Percentiles rank a stretch among this genome's conserved stretches.
These are phyloP conservation scores for Dillenia suffruticosa DNA, from an alignment of 164 flowering plant genomes.

Conservation along the genomic window DNA sequence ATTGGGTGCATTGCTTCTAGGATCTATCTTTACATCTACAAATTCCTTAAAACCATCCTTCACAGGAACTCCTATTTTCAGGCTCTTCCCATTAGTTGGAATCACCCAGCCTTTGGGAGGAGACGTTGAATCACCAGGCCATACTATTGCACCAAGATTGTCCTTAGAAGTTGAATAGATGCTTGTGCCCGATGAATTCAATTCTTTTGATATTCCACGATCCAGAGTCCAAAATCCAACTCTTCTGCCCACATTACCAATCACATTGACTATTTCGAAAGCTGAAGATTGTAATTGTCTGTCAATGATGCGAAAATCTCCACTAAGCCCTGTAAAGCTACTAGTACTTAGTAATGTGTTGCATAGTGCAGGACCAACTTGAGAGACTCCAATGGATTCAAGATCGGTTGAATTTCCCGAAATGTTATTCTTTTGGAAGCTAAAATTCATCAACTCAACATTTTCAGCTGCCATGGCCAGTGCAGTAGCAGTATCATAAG, in stretches of 20 bases:
- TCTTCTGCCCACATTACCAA: slow-evolving; percentile 6
- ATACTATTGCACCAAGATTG: slow-evolving; percentile 13
- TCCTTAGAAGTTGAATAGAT: slow-evolving; percentile 1
- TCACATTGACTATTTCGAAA: slow-evolving; percentile 10
- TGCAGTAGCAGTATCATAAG: slow-evolving; percentile 39
- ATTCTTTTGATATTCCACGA: slow-evolving; percentile 15
- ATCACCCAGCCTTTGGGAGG: slow-evolving; percentile 27
- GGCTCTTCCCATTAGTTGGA: slow-evolving; percentile 20
- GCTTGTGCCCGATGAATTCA: neutral
- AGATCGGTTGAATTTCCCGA: too few relatives aligned
- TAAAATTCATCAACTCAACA: slow-evolving; percentile 3
- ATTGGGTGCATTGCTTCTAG: slow-evolving; percentile 5
- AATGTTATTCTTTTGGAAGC: slow-evolving; percentile 4
- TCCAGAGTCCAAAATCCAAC: slow-evolving; percentile 19
- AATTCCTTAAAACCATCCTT: slow-evolving; percentile 27
- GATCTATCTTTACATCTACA: slow-evolving; percentile 17
- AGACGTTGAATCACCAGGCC: slow-evolving; percentile 31
- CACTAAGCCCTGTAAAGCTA: slow-evolving; percentile 10
- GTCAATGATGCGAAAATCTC: slow-evolving; percentile 6
- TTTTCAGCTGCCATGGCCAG: slow-evolving; percentile 38
- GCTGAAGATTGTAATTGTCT: slow-evolving; percentile 5
- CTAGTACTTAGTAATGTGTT: neutral
- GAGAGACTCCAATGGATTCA: slow-evolving; percentile 7
- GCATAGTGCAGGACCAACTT: slow-evolving; percentile 8
- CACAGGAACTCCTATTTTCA: slow-evolving; percentile 32